These are phyloP conservation scores for Aspergillus tamarii DNA, from an alignment of 2,329 filamentous ascomycete genomes.

Conservation along the genomic window DNA sequence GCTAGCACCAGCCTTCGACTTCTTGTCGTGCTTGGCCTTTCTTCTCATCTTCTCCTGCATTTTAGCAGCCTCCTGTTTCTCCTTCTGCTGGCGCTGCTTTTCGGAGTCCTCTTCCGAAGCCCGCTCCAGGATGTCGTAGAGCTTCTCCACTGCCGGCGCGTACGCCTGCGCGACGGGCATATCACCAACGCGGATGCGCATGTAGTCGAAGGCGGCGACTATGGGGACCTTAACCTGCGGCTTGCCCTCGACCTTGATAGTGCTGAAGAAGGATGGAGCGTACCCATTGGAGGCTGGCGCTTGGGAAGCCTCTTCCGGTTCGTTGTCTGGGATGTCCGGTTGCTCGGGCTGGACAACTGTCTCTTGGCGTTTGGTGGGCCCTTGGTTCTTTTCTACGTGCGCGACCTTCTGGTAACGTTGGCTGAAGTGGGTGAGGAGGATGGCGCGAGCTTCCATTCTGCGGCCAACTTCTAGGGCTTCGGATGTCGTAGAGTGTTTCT, in stretches of 20 bases:
- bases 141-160: constrained; percentile 58
- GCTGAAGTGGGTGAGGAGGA: constrained; percentile 91
- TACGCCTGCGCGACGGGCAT: constrained; percentile 61
- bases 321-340: constrained; percentile 34
- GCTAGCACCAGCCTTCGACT: constrained; percentile 16
- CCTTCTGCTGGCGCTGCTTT: constrained; percentile 24
- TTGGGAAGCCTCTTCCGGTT: constrained; percentile 20
- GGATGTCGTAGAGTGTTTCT: constrained; percentile 86
- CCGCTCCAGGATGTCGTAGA: constrained; percentile 51
- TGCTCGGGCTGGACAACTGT: constrained; percentile 11
- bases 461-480: constrained; percentile 81
- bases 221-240: constrained; percentile 39
- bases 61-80: constrained; percentile 26
- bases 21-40: constrained; percentile 27
- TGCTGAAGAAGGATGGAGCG: not conserved
- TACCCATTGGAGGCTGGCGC: not conserved
- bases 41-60: constrained; percentile 28
- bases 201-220: constrained; percentile 65
- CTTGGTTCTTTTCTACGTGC: constrained; percentile 45
- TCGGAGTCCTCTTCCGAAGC: constrained; percentile 31
- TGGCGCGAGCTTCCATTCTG: constrained; percentile 76
- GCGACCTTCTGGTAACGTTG: constrained; percentile 84
- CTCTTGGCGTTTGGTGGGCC: constrained; percentile 15
- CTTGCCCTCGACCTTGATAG: not conserved
- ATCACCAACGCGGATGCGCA: constrained; percentile 64